Evolutionary conservation across 371 early-diverging fungal species (phyloP), one percentile per base, ranked within the genome.

Genomic region (Entomophthora muscae): DNA sequence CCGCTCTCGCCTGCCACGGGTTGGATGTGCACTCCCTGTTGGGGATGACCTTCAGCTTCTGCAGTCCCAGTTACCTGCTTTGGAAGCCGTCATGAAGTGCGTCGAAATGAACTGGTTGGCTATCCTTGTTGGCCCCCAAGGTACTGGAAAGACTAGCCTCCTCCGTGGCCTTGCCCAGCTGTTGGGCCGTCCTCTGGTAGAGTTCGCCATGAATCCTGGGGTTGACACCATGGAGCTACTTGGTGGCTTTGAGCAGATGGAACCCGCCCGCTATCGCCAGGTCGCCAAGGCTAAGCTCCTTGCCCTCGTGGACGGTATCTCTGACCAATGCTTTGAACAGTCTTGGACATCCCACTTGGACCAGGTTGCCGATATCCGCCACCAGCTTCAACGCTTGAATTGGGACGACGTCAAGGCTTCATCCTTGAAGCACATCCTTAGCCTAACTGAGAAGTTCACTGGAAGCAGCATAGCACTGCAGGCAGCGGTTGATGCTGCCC

Each of bases 171-270:
- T 95, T 66, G 91, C 94, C 53, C 74, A 79, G 22, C 63, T 91
- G 54, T 84, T 88, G 1, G 93, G 94, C 1, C 84, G 90, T 67
- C 71, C 70, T 29, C 73, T 96, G 24, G 82, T 85, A 31, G 95
- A 95, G 73, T 92, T 95, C 66, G 78, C 93, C 7, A 91, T 98
- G 93, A 95, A 94, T 71, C 81, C 83, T 32, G 86, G 89, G 13
- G 89, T 96, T 5, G 98, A 98, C 63, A 88, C 96, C 0, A 85
- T 92, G 76, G 98, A 98, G 69, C 71, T 98, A 1, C 71, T 98
- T 30, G 98, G 98, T 67, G 95, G 97, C 13, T 98, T 95, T 68
- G 97, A 98, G 71, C 97, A 98, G 68, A 85, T 93, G 21, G 95
- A 95, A 70, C 63, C 88, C 51, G 82, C 81, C 30, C 83, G 97